These are phyloP conservation scores for Cruciata laevipes DNA, from an alignment of 257 asterid species.

Conservation along the genomic window DNA sequence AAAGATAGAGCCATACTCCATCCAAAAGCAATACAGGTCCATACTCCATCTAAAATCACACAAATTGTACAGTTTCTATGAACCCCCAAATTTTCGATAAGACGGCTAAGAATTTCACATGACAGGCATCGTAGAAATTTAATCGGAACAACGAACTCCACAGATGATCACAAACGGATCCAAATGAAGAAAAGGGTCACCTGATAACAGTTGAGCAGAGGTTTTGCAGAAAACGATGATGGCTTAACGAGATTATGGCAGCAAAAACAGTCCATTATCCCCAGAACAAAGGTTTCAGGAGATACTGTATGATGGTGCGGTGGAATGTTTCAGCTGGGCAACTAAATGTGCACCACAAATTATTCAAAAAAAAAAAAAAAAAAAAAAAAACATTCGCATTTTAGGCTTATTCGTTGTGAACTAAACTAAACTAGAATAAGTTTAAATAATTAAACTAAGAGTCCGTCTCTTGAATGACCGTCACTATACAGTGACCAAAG, in stretches of 20 bases:
- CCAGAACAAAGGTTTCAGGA: neutral
- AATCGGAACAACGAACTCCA: neutral
- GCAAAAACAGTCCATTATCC: slow-evolving; percentile 42
- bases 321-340: neutral
- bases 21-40: too few species aligned
- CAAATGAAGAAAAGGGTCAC: neutral
- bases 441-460: too few species aligned
- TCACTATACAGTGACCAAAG: too few species aligned
- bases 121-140: neutral
- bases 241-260: slow-evolving; percentile 23
- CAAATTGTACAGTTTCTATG: neutral
- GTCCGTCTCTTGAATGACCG: too few species aligned
- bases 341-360: slow-evolving; percentile 22
- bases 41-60: neutral
- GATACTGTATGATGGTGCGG: neutral
- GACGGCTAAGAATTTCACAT: neutral
- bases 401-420: too few species aligned
- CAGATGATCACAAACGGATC: neutral
- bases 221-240: slow-evolving; percentile 25
- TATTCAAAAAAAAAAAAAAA: neutral
- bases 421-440: too few species aligned
- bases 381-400: neutral
- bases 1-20: neutral
- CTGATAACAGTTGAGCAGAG: slow-evolving; percentile 23
- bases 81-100: too few species aligned